phyloP scores from a whole-genome alignment of 257 asterid species.

The Oldenlandia corymbosa region DNA sequence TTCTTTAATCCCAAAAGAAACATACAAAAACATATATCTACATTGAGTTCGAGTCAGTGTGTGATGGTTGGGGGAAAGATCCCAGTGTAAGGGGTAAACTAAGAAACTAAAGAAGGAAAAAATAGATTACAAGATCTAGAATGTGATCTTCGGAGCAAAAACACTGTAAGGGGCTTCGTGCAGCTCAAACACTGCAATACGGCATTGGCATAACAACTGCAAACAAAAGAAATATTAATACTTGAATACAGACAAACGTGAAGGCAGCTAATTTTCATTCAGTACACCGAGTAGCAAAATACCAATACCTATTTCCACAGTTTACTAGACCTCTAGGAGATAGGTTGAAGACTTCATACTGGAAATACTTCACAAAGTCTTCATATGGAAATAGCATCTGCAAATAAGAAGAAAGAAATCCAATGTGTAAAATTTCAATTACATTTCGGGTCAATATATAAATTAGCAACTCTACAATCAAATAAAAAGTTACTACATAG shows the following conservation, averaged over 20 bases:
- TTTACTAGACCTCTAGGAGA: conserved; percentile 71
- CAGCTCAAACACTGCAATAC: conserved; percentile 80
- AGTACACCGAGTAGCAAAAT: conserved; percentile 8
- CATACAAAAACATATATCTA: background rate
- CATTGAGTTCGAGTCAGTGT: background rate
- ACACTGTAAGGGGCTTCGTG: conserved; percentile 73
- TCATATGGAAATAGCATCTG: conserved; percentile 91
- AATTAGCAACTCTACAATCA: background rate
- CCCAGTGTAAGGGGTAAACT: background rate
- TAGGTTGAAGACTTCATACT: conserved; percentile 44
- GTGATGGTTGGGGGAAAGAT: background rate
- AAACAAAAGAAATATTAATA: conserved; percentile 14
- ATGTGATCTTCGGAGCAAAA: conserved; percentile 71
- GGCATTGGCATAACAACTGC: conserved; percentile 92
- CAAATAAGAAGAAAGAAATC: conserved; percentile 15
- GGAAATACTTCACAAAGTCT: conserved; percentile 72
- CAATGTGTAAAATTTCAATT: conserved; percentile 12
- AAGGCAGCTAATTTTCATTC: background rate
- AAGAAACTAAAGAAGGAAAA: background rate
- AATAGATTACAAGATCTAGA: conserved; percentile 59
- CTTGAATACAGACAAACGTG: background rate
- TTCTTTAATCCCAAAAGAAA: background rate
- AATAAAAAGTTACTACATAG: background rate
- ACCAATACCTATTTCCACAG: conserved; percentile 74
- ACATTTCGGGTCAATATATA: conserved; percentile 1